These are phyloP conservation scores for Ophiocordyceps camponoti-rufipedis DNA, from an alignment of 2,329 filamentous ascomycete species.

Conservation along the genomic window DNA sequence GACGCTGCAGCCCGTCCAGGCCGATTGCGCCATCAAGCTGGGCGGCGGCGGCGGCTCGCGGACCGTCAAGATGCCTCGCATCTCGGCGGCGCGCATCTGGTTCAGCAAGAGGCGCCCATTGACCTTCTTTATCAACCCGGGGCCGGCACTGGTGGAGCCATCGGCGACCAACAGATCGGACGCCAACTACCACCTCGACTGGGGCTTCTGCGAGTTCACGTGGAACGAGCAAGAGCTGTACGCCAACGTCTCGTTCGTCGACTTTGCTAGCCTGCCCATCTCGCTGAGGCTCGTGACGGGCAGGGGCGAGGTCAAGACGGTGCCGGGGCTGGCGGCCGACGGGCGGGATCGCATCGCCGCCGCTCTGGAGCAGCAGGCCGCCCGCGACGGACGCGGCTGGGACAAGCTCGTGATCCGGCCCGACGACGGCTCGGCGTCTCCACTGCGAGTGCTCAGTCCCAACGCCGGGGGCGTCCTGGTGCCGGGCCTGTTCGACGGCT, in stretches of 20 bases:
- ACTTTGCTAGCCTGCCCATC: constrained; percentile 54
- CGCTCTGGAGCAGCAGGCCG: constrained; percentile 24
- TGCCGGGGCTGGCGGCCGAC: constrained; percentile 27
- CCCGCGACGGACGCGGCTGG: constrained; percentile 30
- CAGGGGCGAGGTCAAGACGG: constrained; percentile 22
- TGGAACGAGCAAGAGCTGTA: constrained; percentile 43
- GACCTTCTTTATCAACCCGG: constrained; percentile 53
- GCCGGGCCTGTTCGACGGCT: constrained; percentile 25
- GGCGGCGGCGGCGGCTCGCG: constrained; percentile 40
- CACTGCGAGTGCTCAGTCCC: constrained; percentile 33
- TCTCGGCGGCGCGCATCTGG: constrained; percentile 57
- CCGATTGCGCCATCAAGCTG: constrained; percentile 44
- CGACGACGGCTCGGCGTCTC: constrained; percentile 13
- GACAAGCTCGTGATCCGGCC: constrained; percentile 26
- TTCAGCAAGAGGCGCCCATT: constrained; percentile 43
- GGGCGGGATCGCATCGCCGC: constrained; percentile 27
- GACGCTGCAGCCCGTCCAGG: constrained; percentile 29
- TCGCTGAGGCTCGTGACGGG: constrained; percentile 32
- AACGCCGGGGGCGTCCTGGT: constrained; percentile 28
- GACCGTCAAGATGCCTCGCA: constrained; percentile 46
- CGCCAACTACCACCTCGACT: constrained; percentile 39
- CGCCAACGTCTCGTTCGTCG: constrained; percentile 56
- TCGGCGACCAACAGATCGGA: constrained; percentile 49
- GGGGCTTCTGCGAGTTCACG: constrained; percentile 55
- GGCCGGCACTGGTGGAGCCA: constrained; percentile 57